A percentile compares a stretch with the other conserved stretches of the same genome.
These are phyloP conservation scores for Colletotrichum theobromicola DNA, from an alignment of 2,329 filamentous ascomycete genomes.

Conservation along the genomic window DNA sequence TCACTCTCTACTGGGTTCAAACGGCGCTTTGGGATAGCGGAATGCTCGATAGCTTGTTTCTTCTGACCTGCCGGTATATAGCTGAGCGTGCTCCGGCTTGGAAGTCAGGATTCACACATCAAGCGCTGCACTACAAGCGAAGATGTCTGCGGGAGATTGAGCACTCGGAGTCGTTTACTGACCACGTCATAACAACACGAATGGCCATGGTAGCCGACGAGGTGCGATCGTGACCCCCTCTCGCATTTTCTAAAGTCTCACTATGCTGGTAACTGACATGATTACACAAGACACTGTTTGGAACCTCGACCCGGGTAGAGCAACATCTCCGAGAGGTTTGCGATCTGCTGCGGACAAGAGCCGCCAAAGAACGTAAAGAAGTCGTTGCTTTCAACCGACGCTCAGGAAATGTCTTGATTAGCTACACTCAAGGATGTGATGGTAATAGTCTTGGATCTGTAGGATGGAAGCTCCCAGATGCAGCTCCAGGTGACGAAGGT, in stretches of 20 bases:
- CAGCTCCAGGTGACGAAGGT: neutral
- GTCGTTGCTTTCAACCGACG: neutral
- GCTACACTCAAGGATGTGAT: neutral
- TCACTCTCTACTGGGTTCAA: neutral
- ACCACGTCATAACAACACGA: neutral
- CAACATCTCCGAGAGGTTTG: neutral
- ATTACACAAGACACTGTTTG: neutral
- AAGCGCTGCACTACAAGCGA: neutral
- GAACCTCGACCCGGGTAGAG: neutral
- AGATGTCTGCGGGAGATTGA: neutral
- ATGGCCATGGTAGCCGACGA: neutral
- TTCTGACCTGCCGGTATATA: neutral
- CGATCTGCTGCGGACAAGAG: neutral
- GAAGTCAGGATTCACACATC: neutral
- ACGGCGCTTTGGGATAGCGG: neutral
- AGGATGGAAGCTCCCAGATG: neutral
- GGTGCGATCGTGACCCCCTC: neutral
- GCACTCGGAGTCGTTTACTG: neutral
- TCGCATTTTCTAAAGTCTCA: neutral
- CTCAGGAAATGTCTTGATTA: neutral
- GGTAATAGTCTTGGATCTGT: neutral
- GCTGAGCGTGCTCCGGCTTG: neutral
- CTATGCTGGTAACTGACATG: neutral
- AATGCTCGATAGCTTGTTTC: neutral
- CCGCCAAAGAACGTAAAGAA: neutral